These are phyloP conservation scores for Coemansia guatemalensis DNA, from an alignment of 192 early-diverging fungal species.

Conservation along the genomic window DNA sequence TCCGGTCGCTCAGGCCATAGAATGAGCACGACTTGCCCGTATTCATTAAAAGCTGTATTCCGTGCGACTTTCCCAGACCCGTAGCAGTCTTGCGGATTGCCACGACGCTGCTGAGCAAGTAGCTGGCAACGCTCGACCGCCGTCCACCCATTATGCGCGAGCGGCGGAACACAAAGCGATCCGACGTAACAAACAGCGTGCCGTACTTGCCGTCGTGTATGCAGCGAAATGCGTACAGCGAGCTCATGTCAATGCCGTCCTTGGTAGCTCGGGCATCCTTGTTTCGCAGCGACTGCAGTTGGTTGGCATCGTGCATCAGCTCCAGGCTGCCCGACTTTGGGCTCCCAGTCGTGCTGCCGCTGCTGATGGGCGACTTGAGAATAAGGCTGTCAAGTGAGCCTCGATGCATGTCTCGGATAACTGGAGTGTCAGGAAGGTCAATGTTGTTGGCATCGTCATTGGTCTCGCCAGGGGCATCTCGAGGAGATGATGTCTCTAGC, in stretches of 20 bases:
- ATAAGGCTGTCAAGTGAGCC: constrained; percentile 5
- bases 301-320: constrained; percentile 39
- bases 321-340: constrained; percentile 19
- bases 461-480: neutral
- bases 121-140: constrained; percentile 39
- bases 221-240: constrained; percentile 53
- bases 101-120: constrained; percentile 42
- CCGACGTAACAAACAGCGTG: constrained; percentile 49
- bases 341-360: constrained; percentile 2
- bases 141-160: constrained; percentile 54
- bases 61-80: constrained; percentile 43
- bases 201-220: constrained; percentile 51
- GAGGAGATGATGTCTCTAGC: neutral
- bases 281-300: constrained; percentile 37
- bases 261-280: constrained; percentile 40
- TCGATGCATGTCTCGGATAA: neutral
- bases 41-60: constrained; percentile 45
- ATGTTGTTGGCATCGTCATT: neutral
- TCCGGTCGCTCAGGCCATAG: constrained; percentile 41
- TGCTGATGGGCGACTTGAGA: constrained; percentile 9
- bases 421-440: neutral
- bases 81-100: constrained; percentile 46
- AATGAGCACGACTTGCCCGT: constrained; percentile 36
- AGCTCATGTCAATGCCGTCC: constrained; percentile 29
- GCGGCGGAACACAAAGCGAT: constrained; percentile 44